These are phyloP conservation scores for Colletotrichum somersetense DNA, from an alignment of 2,329 filamentous ascomycete species.

Conservation along the genomic window DNA sequence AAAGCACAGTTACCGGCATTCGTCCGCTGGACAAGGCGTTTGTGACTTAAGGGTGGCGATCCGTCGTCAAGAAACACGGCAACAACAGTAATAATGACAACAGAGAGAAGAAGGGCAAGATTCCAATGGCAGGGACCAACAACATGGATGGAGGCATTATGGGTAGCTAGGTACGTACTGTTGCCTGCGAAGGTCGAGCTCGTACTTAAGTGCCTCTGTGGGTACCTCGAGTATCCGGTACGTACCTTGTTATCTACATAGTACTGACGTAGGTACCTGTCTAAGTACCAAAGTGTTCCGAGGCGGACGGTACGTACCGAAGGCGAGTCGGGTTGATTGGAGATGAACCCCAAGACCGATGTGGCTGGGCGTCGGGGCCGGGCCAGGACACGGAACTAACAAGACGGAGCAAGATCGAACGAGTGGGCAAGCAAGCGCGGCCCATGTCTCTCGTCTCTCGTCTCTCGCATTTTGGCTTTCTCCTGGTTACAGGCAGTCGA, in stretches of 20 bases:
- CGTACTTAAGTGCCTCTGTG: no score
- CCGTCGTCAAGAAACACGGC: background rate
- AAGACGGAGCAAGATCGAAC: conserved; percentile 19
- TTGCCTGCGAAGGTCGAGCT: background rate
- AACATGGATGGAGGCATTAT: background rate
- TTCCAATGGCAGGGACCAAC: background rate
- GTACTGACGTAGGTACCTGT: no score
- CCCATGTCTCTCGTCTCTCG: conserved; percentile 23
- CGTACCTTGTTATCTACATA: no score
- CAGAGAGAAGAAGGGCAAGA: background rate
- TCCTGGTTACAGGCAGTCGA: background rate
- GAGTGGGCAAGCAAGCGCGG: conserved; percentile 17
- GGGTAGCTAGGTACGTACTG: background rate
- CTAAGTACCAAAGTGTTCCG: no score
- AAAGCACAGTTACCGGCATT: conserved; percentile 4
- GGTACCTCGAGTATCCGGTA: background rate
- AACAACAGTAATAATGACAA: conserved; percentile 1
- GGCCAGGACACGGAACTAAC: conserved; percentile 18
- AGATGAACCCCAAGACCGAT: conserved; percentile 22
- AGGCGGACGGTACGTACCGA: conserved; percentile 22
- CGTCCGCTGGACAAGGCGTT: background rate
- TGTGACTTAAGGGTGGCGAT: conserved; percentile 5
- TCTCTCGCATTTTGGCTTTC: background rate
- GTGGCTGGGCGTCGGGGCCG: conserved; percentile 30
- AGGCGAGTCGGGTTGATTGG: conserved; percentile 21